These are phyloP conservation scores for Lasiosphaeria ovina DNA, from an alignment of 495 filamentous ascomycete genomes.

Conservation along the genomic window DNA sequence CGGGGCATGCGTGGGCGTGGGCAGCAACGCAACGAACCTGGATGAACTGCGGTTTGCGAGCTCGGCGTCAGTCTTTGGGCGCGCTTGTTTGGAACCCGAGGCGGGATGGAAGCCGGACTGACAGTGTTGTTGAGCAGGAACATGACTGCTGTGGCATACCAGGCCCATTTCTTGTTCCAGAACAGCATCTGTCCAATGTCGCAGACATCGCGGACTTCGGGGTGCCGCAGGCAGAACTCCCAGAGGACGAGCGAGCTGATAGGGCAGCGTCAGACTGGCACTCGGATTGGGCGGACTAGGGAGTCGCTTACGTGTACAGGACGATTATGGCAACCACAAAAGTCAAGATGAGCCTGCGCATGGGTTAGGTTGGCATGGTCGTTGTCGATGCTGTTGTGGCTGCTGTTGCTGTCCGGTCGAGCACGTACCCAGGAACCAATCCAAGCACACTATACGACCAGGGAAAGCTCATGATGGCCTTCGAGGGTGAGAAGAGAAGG, in stretches of 20 bases:
- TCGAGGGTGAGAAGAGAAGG: not conserved
- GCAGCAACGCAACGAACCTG: constrained; percentile 1
- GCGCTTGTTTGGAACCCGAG: constrained; percentile 15
- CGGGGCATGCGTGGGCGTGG: constrained; percentile 30
- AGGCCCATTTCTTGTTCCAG: constrained; percentile 73
- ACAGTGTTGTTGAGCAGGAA: constrained; percentile 91
- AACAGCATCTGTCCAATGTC: constrained; percentile 89
- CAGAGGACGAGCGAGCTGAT: constrained; percentile 68
- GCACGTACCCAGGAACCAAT: constrained; percentile 68
- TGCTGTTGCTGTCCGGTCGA: constrained; percentile 8
- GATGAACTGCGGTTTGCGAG: constrained; percentile 11
- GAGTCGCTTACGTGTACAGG: constrained; percentile 61
- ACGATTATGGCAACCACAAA: constrained; percentile 71
- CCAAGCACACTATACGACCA: constrained; percentile 85
- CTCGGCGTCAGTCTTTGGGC: not conserved
- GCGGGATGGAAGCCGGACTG: constrained; percentile 53
- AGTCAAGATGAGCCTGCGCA: constrained; percentile 65
- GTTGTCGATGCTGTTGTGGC: not conserved
- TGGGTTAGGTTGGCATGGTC: constrained; percentile 10
- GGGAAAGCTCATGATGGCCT: constrained; percentile 90
- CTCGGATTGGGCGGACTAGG: not conserved
- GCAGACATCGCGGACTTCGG: constrained; percentile 84
- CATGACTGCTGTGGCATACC: constrained; percentile 83
- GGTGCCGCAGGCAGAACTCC: constrained; percentile 84
- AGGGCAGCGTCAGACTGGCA: not conserved